Evolutionary conservation across 257 asterid genomes (phyloP).

Genomic region (Petrea volubilis): DNA sequence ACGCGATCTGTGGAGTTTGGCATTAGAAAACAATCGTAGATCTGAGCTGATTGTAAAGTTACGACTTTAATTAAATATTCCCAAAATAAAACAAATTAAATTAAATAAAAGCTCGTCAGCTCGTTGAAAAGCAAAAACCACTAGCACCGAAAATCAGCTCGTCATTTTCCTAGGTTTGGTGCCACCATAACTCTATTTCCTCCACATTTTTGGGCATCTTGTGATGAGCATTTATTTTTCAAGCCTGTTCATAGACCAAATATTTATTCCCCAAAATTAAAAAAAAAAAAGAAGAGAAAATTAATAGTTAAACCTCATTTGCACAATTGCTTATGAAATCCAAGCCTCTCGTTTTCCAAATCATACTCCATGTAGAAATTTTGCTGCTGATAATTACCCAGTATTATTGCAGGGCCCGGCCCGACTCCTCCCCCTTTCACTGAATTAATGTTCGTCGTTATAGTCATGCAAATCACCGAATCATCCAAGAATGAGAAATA

Average conservation of each 20-base stretch:
- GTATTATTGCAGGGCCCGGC: conserved; percentile 46
- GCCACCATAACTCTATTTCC: background rate
- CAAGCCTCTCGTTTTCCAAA: conserved; percentile 58
- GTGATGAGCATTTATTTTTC: background rate
- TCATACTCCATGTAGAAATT: conserved; percentile 60
- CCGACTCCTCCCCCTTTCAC: conserved; percentile 28
- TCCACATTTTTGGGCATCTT: background rate
- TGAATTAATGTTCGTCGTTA: conserved; percentile 3
- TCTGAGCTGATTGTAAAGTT: background rate
- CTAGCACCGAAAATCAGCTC: background rate
- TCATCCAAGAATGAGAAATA: conserved; percentile 44
- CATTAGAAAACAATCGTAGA: background rate
- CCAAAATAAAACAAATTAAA: background rate
- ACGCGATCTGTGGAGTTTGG: no score
- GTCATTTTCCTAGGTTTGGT: background rate
- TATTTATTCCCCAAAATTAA: background rate
- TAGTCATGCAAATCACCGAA: conserved; percentile 49
- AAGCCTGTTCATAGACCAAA: background rate
- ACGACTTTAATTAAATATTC: background rate
- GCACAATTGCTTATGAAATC: conserved; percentile 44
- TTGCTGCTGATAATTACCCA: conserved; percentile 73
- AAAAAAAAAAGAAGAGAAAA: background rate
- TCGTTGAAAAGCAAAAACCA: background rate
- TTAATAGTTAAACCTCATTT: background rate
- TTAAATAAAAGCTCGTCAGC: background rate